phyloP scores from a whole-genome alignment of 1,284 basidiomycete species.

The Moniliella sp. region DNA sequence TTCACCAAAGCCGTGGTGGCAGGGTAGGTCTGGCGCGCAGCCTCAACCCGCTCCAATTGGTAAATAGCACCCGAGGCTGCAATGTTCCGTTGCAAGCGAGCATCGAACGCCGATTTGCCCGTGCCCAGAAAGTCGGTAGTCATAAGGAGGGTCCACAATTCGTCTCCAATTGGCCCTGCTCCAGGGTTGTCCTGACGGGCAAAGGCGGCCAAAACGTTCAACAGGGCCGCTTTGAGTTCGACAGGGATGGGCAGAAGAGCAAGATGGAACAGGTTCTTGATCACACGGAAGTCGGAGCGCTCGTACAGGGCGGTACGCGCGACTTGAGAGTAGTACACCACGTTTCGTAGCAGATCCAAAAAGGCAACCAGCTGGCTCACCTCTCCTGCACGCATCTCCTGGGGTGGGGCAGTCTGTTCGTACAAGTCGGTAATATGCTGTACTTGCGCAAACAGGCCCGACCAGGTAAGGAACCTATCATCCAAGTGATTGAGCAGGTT shows the following conservation, averaged over 20 bases:
- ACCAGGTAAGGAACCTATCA: conserved; percentile 25
- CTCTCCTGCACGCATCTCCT: conserved; percentile 44
- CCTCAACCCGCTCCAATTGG: conserved; percentile 67
- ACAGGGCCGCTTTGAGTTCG: conserved; percentile 72
- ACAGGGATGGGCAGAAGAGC: conserved; percentile 41
- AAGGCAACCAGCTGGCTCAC: conserved; percentile 58
- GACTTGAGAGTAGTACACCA: conserved; percentile 54
- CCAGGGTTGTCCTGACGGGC: conserved; percentile 42
- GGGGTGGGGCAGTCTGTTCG: neutral
- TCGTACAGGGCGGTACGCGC: conserved; percentile 58
- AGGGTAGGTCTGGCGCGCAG: conserved; percentile 55
- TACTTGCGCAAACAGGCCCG: conserved; percentile 28
- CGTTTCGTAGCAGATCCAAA: conserved; percentile 57
- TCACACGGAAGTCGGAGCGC: conserved; percentile 48
- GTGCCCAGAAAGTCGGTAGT: conserved; percentile 46
- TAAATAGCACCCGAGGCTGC: conserved; percentile 23
- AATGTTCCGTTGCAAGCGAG: conserved; percentile 2
- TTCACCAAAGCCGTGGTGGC: conserved; percentile 67
- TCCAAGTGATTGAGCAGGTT: conserved; percentile 9
- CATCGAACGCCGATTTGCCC: conserved; percentile 4
- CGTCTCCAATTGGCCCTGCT: conserved; percentile 56
- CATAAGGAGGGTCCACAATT: conserved; percentile 64
- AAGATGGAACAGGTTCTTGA: conserved; percentile 47
- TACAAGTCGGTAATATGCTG: conserved; percentile 25
- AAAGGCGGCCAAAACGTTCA: conserved; percentile 65